phyloP scores from a whole-genome alignment of 148 eudicot genomes.

The Mesembryanthemum crystallinum region DNA sequence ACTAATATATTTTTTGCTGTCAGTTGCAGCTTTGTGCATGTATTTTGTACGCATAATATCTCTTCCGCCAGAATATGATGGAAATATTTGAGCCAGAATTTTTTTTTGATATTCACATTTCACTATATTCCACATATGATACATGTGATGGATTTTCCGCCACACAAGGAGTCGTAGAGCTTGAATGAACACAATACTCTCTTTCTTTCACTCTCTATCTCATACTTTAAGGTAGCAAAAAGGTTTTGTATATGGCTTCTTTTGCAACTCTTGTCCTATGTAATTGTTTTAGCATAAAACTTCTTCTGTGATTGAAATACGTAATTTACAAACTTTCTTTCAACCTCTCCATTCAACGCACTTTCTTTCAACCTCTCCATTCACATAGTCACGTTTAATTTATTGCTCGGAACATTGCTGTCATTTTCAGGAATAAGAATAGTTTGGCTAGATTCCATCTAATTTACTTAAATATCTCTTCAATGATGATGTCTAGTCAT shows the following conservation, averaged over 20 bases:
- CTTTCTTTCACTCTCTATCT: background rate
- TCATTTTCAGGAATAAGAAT: too few relatives aligned
- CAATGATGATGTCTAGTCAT: slow-evolving; percentile 10
- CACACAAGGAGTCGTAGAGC: background rate
- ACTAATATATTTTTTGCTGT: background rate
- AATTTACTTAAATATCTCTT: background rate
- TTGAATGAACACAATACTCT: background rate
- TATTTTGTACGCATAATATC: background rate
- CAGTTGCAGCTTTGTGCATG: background rate
- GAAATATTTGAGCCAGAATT: background rate
- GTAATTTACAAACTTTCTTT: too few relatives aligned
- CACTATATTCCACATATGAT: background rate
- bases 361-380: background rate
- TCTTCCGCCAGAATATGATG: background rate
- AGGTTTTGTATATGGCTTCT: background rate
- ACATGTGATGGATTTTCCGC: background rate
- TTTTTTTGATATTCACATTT: background rate
- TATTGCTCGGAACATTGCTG: too few relatives aligned
- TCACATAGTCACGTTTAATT: too few relatives aligned
- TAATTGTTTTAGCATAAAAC: background rate
- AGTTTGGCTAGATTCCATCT: too few relatives aligned
- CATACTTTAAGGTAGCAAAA: background rate
- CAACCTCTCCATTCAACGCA: too few relatives aligned
- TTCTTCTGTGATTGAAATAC: background rate
- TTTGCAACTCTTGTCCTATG: too few relatives aligned